A percentile compares a stretch with the other conserved stretches of the same genome.
phyloP scores from a whole-genome alignment of 352 stramenopile species.

The Nothophytophthora sp. region DNA sequence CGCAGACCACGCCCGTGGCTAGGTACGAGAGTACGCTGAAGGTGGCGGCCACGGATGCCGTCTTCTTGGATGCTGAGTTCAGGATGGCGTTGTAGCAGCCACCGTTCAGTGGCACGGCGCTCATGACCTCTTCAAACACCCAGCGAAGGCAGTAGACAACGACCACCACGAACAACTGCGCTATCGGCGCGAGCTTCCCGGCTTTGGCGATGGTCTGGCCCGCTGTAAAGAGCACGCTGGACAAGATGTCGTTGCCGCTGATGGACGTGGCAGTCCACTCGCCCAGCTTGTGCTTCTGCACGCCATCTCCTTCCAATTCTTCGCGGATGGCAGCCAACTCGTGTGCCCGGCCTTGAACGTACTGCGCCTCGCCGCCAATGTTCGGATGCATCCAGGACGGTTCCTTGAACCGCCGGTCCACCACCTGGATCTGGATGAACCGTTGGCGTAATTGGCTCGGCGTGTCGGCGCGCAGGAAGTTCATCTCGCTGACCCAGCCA shows the following conservation, averaged over 20 bases:
- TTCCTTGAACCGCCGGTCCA: slow-evolving; percentile 59
- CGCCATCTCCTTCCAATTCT: slow-evolving; percentile 22
- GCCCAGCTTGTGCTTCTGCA: slow-evolving; percentile 29
- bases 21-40: slow-evolving; percentile 90
- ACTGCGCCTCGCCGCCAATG: slow-evolving; percentile 52
- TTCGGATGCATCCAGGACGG: slow-evolving; percentile 72
- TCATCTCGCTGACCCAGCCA: slow-evolving; percentile 33
- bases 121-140: slow-evolving; percentile 89
- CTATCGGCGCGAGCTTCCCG: slow-evolving; percentile 76
- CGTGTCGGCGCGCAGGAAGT: slow-evolving; percentile 36
- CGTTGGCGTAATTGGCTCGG: slow-evolving; percentile 52
- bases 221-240: slow-evolving; percentile 70
- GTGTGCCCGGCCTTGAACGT: slow-evolving; percentile 28
- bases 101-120: slow-evolving; percentile 85
- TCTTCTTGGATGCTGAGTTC: slow-evolving; percentile 85
- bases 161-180: slow-evolving; percentile 64
- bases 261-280: slow-evolving; percentile 85
- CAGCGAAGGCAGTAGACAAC: slow-evolving; percentile 64
- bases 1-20: slow-evolving; percentile 73
- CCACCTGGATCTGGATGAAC: slow-evolving; percentile 67
- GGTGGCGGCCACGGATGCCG: slow-evolving; percentile 72
- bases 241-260: slow-evolving; percentile 90
- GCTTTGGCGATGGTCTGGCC: slow-evolving; percentile 40
- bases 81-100: slow-evolving; percentile 89
- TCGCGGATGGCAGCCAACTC: slow-evolving; percentile 31